A percentile compares a stretch with the other conserved stretches of the same genome.
These are phyloP conservation scores for Funneliformis mosseae DNA, from an alignment of 192 early-diverging fungal species.

Conservation along the genomic window DNA sequence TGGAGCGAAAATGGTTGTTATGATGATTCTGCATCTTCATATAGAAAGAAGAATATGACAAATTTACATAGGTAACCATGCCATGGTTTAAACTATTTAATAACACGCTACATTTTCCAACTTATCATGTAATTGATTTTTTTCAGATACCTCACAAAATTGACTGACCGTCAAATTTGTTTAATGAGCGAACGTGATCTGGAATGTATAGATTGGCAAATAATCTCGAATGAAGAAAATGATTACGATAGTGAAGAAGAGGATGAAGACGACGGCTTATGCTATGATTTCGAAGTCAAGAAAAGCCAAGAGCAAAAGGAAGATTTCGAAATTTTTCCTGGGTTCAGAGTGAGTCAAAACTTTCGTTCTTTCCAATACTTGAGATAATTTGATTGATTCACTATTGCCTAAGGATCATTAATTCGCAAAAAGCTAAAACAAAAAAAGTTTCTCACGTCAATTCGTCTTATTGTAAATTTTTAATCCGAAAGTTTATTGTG, in stretches of 20 bases:
- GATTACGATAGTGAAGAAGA: not conserved
- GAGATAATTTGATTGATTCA: too few species aligned
- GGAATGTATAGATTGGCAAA: constrained; percentile 19
- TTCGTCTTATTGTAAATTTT: too few species aligned
- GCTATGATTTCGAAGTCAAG: constrained; percentile 21
- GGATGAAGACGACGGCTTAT: not conserved
- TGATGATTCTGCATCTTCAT: constrained; percentile 23
- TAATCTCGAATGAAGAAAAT: not conserved
- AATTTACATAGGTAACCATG: constrained; percentile 30
- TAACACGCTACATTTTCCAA: not conserved
- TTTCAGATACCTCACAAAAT: constrained; percentile 27
- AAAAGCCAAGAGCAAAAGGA: constrained; percentile 27
- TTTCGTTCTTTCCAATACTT: too few species aligned
- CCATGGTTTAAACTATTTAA: not conserved
- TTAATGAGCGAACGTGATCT: constrained; percentile 10
- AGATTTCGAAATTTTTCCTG: constrained; percentile 17
- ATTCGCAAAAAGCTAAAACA: too few species aligned
- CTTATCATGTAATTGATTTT: not conserved
- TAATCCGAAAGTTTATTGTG: too few species aligned
- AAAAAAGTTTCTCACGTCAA: too few species aligned
- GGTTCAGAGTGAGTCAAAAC: not conserved
- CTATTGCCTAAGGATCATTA: too few species aligned
- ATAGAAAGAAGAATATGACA: constrained; percentile 34
- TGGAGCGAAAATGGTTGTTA: constrained; percentile 35
- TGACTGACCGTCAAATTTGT: constrained; percentile 29